Base-by-base conservation (phyloP, 805 yeast species). In the Suhomyces pyralidae region DNA sequence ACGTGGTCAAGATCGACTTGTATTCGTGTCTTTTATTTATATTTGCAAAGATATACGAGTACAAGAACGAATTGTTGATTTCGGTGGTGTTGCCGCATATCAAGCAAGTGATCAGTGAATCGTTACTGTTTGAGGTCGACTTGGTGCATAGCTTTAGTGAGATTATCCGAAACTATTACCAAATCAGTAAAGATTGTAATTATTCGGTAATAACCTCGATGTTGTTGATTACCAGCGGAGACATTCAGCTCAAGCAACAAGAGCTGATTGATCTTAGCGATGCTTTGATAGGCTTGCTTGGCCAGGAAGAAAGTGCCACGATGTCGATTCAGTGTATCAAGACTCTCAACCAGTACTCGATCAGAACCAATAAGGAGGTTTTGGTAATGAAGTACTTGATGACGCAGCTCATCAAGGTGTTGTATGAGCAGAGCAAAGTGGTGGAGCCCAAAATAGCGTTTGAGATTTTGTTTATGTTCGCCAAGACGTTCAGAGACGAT, bases 21-120 rank as follows among this genome's bases (percentile, higher is more conserved):
- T 82, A 82, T 62, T 79, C 92, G 0, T 85, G 96, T 60, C 61
- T 88, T 40, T 67, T 92, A 22, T 85, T 79, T 59, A 77, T 86
- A 6, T 79, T 87, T 52, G 81, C 86, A 6, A 74, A 77, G 59
- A 72, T 86, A 48, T 81, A 80, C 61, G 79, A 81, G 59, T 71
- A 61, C 54, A 60, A 67, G 49, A 69, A 73, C 44, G 74, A 74
- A 40, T 70, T 52, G 64, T 70, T 59, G 61, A 67, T 73, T 24
- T 83, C 90, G 0, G 73, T 78, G 5, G 63, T 84, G 17, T 71
- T 84, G 10, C 78, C 79, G 1, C 64, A 68, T 55, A 63, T 76
- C 61, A 76, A 73, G 55, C 66, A 65, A 22, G 57, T 74, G 1
- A 50, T 74, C 5, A 43, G 56, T 5, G 75, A 68, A 40, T 56